Evolutionary conservation across 1,139 yeast species (phyloP).

Genomic region (Suhomyces kunorum): DNA sequence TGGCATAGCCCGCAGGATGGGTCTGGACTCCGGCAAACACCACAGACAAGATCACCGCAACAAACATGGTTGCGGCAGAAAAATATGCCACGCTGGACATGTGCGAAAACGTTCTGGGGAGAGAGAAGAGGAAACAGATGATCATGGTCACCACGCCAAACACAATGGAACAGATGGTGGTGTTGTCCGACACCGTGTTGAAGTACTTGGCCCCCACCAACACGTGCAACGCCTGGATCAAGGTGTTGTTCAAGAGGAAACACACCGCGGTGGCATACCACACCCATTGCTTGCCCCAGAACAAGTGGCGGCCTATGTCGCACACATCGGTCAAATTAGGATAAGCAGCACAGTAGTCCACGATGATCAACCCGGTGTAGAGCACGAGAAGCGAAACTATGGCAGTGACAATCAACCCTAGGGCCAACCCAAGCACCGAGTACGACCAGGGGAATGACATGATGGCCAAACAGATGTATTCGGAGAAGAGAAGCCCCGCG

Average conservation of each 20-base stretch:
- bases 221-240: conserved; percentile 61
- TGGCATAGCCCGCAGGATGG: conserved; percentile 46
- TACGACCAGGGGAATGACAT: conserved; percentile 68
- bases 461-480: conserved; percentile 62
- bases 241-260: conserved; percentile 54
- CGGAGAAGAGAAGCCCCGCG: conserved; percentile 58
- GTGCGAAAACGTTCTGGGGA: conserved; percentile 58
- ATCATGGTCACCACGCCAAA: conserved; percentile 50
- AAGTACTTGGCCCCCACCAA: conserved; percentile 61
- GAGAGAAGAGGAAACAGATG: conserved; percentile 50
- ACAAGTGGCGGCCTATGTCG: conserved; percentile 59
- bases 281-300: conserved; percentile 52
- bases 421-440: conserved; percentile 58
- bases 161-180: conserved; percentile 53
- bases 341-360: conserved; percentile 55
- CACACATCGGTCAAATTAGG: conserved; percentile 56
- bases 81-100: conserved; percentile 53
- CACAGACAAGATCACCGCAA: conserved; percentile 55
- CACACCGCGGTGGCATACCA: conserved; percentile 61
- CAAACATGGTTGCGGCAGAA: conserved; percentile 57
- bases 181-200: conserved; percentile 52
- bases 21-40: conserved; percentile 54
- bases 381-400: conserved; percentile 52
- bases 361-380: conserved; percentile 55
- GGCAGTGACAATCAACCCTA: conserved; percentile 56